These are phyloP conservation scores for Saposhnikovia divaricata DNA, from an alignment of 129 eudicot genomes.

Conservation along the genomic window DNA sequence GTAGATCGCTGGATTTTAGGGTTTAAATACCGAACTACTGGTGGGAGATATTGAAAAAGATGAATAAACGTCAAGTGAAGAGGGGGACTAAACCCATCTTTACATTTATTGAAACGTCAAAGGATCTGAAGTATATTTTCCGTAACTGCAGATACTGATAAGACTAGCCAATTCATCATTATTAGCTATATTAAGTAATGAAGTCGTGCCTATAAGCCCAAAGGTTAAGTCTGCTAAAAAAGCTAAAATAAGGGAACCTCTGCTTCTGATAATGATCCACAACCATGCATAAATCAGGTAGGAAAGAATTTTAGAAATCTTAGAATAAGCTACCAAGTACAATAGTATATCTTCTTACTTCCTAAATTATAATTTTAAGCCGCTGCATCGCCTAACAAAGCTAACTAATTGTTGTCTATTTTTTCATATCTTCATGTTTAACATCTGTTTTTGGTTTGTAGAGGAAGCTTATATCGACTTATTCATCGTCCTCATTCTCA, in stretches of 20 bases:
- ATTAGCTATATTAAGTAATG: not conserved
- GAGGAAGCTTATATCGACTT: constrained; percentile 96
- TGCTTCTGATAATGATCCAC: not conserved
- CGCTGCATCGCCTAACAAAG: not conserved
- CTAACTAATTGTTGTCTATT: not conserved
- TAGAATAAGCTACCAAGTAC: not conserved
- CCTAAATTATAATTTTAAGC: not conserved
- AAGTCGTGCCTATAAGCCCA: not conserved
- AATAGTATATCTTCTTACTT: not conserved
- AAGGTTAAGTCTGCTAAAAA: not conserved
- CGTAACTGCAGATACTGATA: not conserved
- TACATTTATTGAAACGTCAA: not conserved
- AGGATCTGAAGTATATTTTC: not conserved
- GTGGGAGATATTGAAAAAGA: not conserved
- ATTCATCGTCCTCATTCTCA: constrained; percentile 98
- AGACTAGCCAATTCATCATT: not conserved
- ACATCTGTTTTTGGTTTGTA: constrained; percentile 18
- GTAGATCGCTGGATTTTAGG: not conserved
- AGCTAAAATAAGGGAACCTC: not conserved
- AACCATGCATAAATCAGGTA: not conserved
- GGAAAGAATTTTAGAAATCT: not conserved
- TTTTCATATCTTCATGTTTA: not conserved
- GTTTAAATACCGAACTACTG: not conserved
- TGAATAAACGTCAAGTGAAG: not conserved
- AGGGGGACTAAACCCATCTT: not conserved